phyloP scores from a whole-genome alignment of 768 basidiomycete genomes.

The Suillus cothurnatus region DNA sequence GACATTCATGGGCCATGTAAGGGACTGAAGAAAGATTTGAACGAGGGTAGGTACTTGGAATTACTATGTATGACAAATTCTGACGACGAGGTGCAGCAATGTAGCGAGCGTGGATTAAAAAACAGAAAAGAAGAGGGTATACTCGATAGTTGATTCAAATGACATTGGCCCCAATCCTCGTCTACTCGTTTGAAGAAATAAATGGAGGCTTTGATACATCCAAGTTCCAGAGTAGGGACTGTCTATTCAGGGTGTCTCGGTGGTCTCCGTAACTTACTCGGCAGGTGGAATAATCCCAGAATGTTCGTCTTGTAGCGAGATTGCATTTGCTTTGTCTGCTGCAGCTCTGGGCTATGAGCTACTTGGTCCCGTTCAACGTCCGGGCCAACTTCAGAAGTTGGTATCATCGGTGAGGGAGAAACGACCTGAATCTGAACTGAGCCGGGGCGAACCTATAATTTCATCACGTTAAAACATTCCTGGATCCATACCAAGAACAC shows the following conservation, averaged over 20 bases:
- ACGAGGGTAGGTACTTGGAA: not conserved
- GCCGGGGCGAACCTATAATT: not conserved
- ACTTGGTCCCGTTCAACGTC: not conserved
- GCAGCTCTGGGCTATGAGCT: not conserved
- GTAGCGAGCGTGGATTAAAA: not conserved
- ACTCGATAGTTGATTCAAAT: not conserved
- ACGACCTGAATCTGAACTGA: not conserved
- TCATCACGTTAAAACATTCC: not conserved
- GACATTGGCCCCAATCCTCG: not conserved
- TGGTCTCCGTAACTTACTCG: not conserved
- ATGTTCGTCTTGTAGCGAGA: not conserved
- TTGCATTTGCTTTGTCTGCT: not conserved
- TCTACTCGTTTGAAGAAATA: not conserved
- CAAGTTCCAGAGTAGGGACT: not conserved
- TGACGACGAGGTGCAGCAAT: not conserved
- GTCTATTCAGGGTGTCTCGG: not conserved
- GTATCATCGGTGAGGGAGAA: not conserved
- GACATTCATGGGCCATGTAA: not conserved
- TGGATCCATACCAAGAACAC: not conserved
- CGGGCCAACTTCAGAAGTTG: not conserved
- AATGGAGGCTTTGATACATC: not conserved
- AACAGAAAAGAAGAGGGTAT: not conserved
- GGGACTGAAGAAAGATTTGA: not conserved
- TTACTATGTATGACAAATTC: not conserved
- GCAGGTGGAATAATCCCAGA: not conserved